These are phyloP conservation scores for Gyromitra esculenta DNA, from an alignment of 2,329 filamentous ascomycete species.

Conservation along the genomic window DNA sequence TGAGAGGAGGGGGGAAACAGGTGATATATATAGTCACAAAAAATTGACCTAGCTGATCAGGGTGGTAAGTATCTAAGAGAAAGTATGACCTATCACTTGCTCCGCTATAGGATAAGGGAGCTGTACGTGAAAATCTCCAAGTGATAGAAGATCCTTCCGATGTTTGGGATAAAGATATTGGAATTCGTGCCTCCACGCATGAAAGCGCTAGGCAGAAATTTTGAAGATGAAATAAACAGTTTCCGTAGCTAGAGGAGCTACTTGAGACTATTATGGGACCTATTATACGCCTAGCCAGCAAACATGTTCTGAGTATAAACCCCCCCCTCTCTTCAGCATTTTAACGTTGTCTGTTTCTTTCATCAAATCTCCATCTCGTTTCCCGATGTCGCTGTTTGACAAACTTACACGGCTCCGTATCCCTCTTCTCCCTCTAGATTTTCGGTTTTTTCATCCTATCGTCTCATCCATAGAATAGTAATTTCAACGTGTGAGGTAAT, in stretches of 20 bases:
- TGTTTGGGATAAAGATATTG: not conserved
- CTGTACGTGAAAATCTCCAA: not conserved
- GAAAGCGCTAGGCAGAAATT: not conserved
- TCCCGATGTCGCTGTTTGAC: not conserved
- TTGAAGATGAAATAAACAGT: not conserved
- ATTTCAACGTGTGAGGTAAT: too few relatives aligned
- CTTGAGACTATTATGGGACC: not conserved
- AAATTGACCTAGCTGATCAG: not conserved
- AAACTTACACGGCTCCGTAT: not conserved
- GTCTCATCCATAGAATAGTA: too few relatives aligned
- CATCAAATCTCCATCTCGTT: not conserved
- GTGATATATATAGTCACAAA: not conserved
- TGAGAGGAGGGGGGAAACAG: too few relatives aligned
- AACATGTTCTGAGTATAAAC: slow-evolving; percentile 10
- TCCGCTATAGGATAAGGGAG: not conserved
- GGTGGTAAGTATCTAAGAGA: not conserved
- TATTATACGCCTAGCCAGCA: not conserved
- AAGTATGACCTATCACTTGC: not conserved
- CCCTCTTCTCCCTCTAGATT: too few relatives aligned
- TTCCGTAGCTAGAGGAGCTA: not conserved
- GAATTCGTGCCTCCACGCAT: not conserved
- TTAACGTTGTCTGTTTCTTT: not conserved
- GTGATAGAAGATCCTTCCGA: not conserved
- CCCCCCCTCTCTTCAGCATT: not conserved
- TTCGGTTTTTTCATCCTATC: too few relatives aligned